These are phyloP conservation scores for Trypanosoma conorhini DNA, from an alignment of 208 protist genomes.

Conservation along the genomic window DNA sequence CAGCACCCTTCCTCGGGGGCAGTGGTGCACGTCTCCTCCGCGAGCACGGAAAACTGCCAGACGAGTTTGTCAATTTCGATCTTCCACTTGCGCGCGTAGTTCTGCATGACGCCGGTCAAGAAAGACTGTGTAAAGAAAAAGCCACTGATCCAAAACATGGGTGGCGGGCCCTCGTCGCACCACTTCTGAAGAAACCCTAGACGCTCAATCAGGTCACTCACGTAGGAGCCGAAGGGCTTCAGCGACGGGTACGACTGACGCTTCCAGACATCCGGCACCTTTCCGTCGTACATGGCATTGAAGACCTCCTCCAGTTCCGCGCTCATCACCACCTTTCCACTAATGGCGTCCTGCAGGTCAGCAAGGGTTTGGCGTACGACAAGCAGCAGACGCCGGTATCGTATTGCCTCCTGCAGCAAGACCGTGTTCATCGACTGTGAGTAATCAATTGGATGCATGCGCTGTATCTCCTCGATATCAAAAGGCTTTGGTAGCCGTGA, in stretches of 20 bases:
- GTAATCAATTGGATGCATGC: constrained; percentile 90
- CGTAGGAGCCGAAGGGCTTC: constrained; percentile 96
- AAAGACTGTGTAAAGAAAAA: constrained; percentile 99
- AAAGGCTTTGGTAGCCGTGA: constrained; percentile 86
- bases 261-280: constrained; percentile 92
- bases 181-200: constrained; percentile 92
- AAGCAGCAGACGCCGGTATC: constrained; percentile 93
- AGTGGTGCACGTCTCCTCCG: constrained; percentile 36
- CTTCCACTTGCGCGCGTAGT: constrained; percentile 95
- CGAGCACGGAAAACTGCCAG: constrained; percentile 93
- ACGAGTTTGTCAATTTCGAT: constrained; percentile 97
- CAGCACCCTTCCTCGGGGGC: constrained; percentile 88
- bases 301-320: constrained; percentile 95
- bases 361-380: constrained; percentile 91
- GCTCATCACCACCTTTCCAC: constrained; percentile 98
- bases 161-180: constrained; percentile 83
- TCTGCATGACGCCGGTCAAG: constrained; percentile 96
- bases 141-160: constrained; percentile 95
- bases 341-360: constrained; percentile 95
- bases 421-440: constrained; percentile 97
- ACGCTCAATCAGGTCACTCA: constrained; percentile 94
- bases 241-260: constrained; percentile 95
- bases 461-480: constrained; percentile 88
- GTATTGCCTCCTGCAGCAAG: constrained; percentile 92
- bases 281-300: constrained; percentile 92